phyloP scores from a whole-genome alignment of 1,139 yeast species.

The Chernovozyma aurita region DNA sequence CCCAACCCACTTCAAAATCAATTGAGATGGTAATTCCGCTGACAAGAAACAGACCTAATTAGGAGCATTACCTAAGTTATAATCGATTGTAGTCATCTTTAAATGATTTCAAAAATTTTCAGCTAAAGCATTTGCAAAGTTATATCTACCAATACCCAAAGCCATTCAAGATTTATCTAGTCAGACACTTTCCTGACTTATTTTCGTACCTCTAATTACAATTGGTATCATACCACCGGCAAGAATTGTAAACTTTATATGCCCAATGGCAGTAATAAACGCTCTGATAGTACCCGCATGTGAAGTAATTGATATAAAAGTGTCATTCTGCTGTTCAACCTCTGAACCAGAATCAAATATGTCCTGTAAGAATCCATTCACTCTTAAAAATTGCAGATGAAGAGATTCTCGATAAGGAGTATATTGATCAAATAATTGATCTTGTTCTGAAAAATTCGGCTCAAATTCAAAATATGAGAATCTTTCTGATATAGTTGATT shows the following conservation, averaged over 20 bases:
- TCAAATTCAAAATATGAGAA: constrained; percentile 38
- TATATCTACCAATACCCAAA: constrained; percentile 30
- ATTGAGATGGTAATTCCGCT: constrained; percentile 32
- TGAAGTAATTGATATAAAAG: constrained; percentile 48
- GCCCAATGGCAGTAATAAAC: constrained; percentile 55
- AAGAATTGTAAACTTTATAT: constrained; percentile 51
- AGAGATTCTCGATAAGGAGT: constrained; percentile 35
- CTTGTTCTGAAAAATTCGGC: constrained; percentile 44
- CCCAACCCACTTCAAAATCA: constrained; percentile 28
- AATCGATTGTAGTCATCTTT: constrained; percentile 25
- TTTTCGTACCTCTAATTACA: constrained; percentile 45
- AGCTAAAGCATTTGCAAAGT: constrained; percentile 28
- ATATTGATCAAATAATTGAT: constrained; percentile 35
- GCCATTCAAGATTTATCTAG: no score
- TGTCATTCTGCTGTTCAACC: constrained; percentile 15
- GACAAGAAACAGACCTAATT: constrained; percentile 23
- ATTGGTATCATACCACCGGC: constrained; percentile 70
- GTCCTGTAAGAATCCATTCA: constrained; percentile 44
- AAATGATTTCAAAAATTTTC: constrained; percentile 28
- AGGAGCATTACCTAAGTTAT: constrained; percentile 29
- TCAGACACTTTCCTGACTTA: no score
- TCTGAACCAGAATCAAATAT: constrained; percentile 30
- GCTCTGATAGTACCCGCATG: constrained; percentile 64
- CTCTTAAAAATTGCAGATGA: constrained; percentile 47
- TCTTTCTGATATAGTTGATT: constrained; percentile 18